Conservation (phyloP, 2,329 filamentous ascomycete species). For the Chaetomiaceae sp. region DNA sequence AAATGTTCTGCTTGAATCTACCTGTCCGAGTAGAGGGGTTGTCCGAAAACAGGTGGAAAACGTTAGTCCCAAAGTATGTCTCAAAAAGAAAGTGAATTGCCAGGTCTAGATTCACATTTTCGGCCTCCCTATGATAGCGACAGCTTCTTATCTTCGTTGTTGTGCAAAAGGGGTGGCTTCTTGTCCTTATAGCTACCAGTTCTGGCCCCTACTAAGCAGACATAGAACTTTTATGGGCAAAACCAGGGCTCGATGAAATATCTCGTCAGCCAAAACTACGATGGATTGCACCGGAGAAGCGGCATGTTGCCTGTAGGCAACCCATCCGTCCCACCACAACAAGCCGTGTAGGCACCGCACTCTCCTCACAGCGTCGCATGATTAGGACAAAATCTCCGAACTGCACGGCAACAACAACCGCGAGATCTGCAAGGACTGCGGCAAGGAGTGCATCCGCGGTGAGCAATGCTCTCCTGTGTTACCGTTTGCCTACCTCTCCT, state of each 20-base stretch:
- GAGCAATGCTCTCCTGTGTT: conserved; percentile 1
- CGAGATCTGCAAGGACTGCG: conserved; percentile 42
- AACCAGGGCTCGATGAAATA: conserved; percentile 40
- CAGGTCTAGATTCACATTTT: conserved; percentile 9
- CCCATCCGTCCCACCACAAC: too few species aligned
- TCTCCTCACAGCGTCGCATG: too few species aligned
- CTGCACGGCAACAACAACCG: conserved; percentile 46
- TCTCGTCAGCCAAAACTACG: conserved; percentile 43
- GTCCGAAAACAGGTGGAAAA: too few species aligned
- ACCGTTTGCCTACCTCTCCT: too few species aligned
- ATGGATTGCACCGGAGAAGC: conserved; percentile 43
- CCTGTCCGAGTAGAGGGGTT: too few species aligned
- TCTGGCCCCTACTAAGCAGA: conserved; percentile 16
- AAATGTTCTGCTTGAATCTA: too few species aligned
- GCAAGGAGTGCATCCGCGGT: conserved; percentile 44
- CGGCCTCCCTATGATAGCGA: conserved; percentile 7
- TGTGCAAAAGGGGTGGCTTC: conserved; percentile 14
- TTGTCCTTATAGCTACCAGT: conserved; percentile 15
- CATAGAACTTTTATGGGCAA: conserved; percentile 28
- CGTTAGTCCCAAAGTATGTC: too few species aligned
- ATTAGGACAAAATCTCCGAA: conserved; percentile 43
- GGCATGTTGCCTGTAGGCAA: conserved; percentile 40
- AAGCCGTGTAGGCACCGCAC: too few species aligned
- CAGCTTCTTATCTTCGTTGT: conserved; percentile 17
- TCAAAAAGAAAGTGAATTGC: neutral